Base-by-base conservation (phyloP, 2,329 filamentous ascomycete genomes). In the Pseudonectria foliicola region DNA sequence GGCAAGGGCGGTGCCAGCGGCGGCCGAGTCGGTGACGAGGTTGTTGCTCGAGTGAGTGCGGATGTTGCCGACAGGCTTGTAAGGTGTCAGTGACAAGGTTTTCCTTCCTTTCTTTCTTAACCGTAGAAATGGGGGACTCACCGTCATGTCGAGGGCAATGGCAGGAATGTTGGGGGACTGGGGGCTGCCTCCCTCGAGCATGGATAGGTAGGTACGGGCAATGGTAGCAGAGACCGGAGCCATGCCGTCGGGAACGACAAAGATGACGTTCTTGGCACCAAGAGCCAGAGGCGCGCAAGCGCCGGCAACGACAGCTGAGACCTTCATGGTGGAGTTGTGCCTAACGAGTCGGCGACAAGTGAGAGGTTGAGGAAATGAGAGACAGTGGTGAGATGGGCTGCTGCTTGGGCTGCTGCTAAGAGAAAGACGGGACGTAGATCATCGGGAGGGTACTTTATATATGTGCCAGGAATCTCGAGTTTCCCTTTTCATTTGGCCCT, bases 1-100 rank as follows among this genome's bases (percentile, higher is more conserved):
- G 6, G 54, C 58, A 34, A 62, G 56, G 5, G 60, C 59, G 14
- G 60, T 63, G 5, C 56, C 60, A 28, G 56, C 53, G 14, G 59
- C 59, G 8, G 57, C 57, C 13, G 60, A 63, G 35, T 63, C 61
- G 7, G 60, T 62, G 25, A 64, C 54, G 2, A 62, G 44, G 13
- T 57, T 59, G 44, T 62, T 50, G 37, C 34, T 47, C 4, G 52
- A 45, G 27, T 44, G 44, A 13, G 51, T 52, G 16, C 45, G 42
- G 15, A 31, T 34, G 29, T 34, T 38, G 12, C 43, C 43, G n/a
- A 41, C 27, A 13, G 36, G 25, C 40, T 43, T 29, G 8, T 6
- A n/a, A 7, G 23, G 3, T 7, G 14, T n/a, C 31, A 25, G 13
- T 4, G n/a, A 11, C 10, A 15, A 24, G n/a, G 25, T 24, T 21